These are phyloP conservation scores for Ascochyta rabiei DNA, from an alignment of 2,329 filamentous ascomycete genomes.

Conservation along the genomic window DNA sequence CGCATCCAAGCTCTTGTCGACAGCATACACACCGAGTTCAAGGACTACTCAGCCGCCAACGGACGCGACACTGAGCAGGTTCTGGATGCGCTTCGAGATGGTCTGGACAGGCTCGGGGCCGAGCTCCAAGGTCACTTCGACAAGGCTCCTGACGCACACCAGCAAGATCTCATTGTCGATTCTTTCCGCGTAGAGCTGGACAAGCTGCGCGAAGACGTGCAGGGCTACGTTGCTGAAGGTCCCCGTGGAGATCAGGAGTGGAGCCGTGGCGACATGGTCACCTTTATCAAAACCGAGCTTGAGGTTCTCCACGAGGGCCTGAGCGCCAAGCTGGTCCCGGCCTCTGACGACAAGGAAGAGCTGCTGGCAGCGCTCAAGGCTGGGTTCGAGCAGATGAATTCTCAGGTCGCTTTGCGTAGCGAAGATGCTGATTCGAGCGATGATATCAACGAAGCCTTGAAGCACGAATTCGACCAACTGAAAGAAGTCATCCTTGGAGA, in stretches of 20 bases:
- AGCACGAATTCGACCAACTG: conserved; percentile 81
- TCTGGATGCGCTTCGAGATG: conserved; percentile 84
- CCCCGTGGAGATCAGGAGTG: conserved; percentile 51
- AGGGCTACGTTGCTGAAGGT: conserved; percentile 56
- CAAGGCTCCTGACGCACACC: conserved; percentile 69
- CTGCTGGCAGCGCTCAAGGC: conserved; percentile 48
- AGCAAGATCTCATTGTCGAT: conserved; percentile 80
- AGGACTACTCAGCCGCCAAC: conserved; percentile 79
- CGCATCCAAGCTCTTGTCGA: conserved; percentile 65
- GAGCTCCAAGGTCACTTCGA: conserved; percentile 86
- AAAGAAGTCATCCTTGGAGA: conserved; percentile 74
- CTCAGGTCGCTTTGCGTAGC: conserved; percentile 46
- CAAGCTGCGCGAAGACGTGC: conserved; percentile 65
- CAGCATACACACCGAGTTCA: conserved; percentile 69
- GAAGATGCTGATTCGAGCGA: conserved; percentile 49
- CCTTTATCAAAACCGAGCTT: conserved; percentile 63
- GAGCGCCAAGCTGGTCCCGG: conserved; percentile 52
- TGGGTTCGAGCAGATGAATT: conserved; percentile 51
- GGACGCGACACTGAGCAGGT: conserved; percentile 87
- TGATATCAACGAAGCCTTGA: conserved; percentile 71
- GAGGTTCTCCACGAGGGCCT: conserved; percentile 66
- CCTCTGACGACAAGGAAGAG: conserved; percentile 44
- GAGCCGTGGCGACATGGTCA: conserved; percentile 53
- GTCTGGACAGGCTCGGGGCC: conserved; percentile 76
- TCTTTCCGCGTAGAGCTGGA: conserved; percentile 70